Conservation (phyloP, 192 early-diverging fungal genomes). For the Podila minutissima region DNA sequence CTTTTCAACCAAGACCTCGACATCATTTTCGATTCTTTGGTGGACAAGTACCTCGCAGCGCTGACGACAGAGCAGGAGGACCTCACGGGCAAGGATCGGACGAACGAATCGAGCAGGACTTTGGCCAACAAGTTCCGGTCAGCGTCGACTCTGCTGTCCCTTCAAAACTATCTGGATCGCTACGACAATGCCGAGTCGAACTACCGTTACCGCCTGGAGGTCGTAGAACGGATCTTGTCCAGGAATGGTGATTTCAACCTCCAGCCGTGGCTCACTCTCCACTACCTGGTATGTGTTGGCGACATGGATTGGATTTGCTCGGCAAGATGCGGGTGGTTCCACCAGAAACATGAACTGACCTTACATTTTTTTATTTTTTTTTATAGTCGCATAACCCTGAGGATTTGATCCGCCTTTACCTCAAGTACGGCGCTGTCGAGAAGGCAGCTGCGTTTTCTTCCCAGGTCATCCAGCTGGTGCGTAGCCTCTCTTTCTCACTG, state of each 20-base stretch:
- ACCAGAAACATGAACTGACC: not conserved
- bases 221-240: constrained; percentile 16
- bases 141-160: constrained; percentile 5
- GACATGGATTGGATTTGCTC: too few species aligned
- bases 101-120: not conserved
- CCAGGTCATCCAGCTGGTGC: constrained; percentile 24
- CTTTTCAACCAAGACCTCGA: constrained; percentile 20
- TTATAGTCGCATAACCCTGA: constrained; percentile 35
- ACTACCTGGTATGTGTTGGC: constrained; percentile 30
- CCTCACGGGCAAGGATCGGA: constrained; percentile 12
- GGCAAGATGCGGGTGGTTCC: not conserved
- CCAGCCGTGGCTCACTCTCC: constrained; percentile 36
- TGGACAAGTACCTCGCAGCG: constrained; percentile 28
- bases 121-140: constrained; percentile 6
- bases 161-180: constrained; percentile 30
- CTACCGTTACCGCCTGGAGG: constrained; percentile 21
- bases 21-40: constrained; percentile 24
- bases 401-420: constrained; percentile 40
- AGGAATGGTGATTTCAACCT: constrained; percentile 27
- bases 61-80: constrained; percentile 34
- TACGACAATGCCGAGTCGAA: constrained; percentile 24
- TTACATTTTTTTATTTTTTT: not conserved
- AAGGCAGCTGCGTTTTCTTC: constrained; percentile 37
- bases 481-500: not conserved
- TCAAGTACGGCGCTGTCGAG: constrained; percentile 24